Percentiles rank a stretch among this genome's conserved stretches.
Evolutionary conservation across 495 filamentous ascomycete genomes (phyloP).

Genomic region (Rhizodiscina lignyota): DNA sequence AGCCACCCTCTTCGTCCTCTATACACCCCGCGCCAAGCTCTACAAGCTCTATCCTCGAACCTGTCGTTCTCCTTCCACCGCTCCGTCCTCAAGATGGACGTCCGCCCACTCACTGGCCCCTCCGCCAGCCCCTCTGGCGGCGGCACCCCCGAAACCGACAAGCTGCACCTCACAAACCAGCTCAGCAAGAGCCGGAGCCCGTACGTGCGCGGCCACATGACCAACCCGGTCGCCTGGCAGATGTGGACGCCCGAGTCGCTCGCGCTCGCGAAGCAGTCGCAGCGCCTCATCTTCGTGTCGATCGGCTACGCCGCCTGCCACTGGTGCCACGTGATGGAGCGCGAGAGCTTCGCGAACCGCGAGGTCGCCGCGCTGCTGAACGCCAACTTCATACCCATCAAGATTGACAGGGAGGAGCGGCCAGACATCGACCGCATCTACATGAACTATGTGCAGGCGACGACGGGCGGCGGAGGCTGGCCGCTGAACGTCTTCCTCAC

Average conservation of each 20-base stretch:
- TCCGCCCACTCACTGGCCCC: no score
- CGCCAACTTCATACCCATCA: conserved; percentile 75
- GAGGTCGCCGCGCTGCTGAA: conserved; percentile 74
- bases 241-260: conserved; percentile 67
- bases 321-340: conserved; percentile 88
- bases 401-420: conserved; percentile 87
- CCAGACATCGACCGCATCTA: conserved; percentile 94
- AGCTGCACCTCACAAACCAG: conserved; percentile 42
- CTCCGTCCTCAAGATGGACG: no score
- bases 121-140: no score
- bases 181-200: conserved; percentile 61
- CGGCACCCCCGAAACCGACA: no score
- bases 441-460: conserved; percentile 95
- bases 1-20: no score
- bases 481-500: conserved; percentile 94
- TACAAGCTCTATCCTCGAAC: no score
- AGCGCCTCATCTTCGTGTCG: conserved; percentile 81
- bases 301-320: conserved; percentile 95
- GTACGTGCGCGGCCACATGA: conserved; percentile 66
- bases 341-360: conserved; percentile 76
- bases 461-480: conserved; percentile 87
- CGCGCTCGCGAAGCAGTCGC: conserved; percentile 55
- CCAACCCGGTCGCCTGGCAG: conserved; percentile 90
- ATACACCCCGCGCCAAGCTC: no score
- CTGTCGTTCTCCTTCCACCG: no score